Conservation (phyloP, 805 yeast species). For the Metschnikowia peoriensis region DNA sequence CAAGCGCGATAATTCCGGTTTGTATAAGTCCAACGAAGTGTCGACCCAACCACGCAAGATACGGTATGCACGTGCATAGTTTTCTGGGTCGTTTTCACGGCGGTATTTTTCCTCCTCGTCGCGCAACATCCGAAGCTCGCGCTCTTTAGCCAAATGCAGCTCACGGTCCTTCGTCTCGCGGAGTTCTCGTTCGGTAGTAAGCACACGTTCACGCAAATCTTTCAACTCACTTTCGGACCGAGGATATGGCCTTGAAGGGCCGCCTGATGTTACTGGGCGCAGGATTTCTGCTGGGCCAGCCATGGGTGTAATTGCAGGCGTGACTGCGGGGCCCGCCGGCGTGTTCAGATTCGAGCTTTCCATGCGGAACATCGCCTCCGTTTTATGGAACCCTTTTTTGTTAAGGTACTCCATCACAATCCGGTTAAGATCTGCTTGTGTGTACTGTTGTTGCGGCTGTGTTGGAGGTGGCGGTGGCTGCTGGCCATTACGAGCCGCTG, state of each 20-base stretch:
- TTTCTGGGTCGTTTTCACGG: slow-evolving; percentile 60
- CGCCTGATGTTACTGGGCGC: slow-evolving; percentile 4
- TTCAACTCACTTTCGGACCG: slow-evolving; percentile 33
- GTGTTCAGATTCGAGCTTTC: slow-evolving; percentile 69
- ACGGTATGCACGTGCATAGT: slow-evolving; percentile 76
- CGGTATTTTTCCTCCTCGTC: slow-evolving; percentile 44
- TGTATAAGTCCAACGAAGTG: slow-evolving; percentile 84
- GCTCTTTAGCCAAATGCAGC: slow-evolving; percentile 35
- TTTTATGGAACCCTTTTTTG: slow-evolving; percentile 90
- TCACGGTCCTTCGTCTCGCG: slow-evolving; percentile 40
- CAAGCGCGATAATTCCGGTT: slow-evolving; percentile 79
- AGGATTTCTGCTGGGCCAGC: slow-evolving; percentile 35
- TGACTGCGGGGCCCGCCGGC: slow-evolving; percentile 49
- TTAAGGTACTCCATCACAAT: slow-evolving; percentile 90
- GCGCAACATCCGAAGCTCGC: slow-evolving; percentile 35
- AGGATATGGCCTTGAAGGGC: slow-evolving; percentile 21
- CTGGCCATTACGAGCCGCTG: slow-evolving; percentile 13
- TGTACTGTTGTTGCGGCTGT: slow-evolving; percentile 33
- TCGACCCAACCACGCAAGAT: slow-evolving; percentile 87
- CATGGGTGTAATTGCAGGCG: slow-evolving; percentile 40
- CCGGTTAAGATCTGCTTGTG: slow-evolving; percentile 85
- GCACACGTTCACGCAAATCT: slow-evolving; percentile 35
- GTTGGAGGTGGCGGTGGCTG: slow-evolving; percentile 22
- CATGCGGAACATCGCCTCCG: slow-evolving; percentile 90
- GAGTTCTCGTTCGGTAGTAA: slow-evolving; percentile 35